phyloP scores from a whole-genome alignment of 2,329 filamentous ascomycete genomes.

The Lecanicillium sp. region DNA sequence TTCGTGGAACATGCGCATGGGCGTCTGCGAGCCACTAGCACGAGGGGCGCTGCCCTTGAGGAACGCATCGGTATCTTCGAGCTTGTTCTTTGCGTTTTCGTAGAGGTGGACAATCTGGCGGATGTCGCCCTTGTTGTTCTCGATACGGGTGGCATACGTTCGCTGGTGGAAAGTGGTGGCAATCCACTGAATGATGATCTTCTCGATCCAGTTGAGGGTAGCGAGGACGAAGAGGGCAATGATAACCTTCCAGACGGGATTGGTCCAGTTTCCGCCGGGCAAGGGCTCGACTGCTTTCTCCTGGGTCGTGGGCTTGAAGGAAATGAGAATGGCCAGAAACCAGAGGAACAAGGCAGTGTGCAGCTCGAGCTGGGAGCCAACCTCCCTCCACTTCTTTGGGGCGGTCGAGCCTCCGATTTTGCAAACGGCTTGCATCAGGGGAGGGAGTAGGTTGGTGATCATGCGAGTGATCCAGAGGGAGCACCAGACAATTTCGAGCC shows the following conservation, averaged over 20 bases:
- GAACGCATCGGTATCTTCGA: conserved; percentile 47
- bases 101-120: conserved; percentile 49
- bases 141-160: conserved; percentile 86
- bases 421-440: conserved; percentile 45
- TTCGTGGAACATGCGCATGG: conserved; percentile 64
- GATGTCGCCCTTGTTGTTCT: conserved; percentile 88
- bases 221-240: conserved; percentile 76
- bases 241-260: conserved; percentile 76
- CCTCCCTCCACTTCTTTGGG: conserved; percentile 86
- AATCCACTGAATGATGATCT: conserved; percentile 91
- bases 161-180: conserved; percentile 87
- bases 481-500: conserved; percentile 90
- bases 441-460: conserved; percentile 45
- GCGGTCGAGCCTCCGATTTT: conserved; percentile 76
- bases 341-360: conserved; percentile 85
- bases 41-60: conserved; percentile 37
- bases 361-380: conserved; percentile 79
- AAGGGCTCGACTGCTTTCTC: conserved; percentile 38
- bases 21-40: conserved; percentile 63
- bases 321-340: conserved; percentile 81
- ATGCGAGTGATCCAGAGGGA: conserved; percentile 74
- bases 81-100: conserved; percentile 70
- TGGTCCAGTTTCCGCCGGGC: conserved; percentile 56
- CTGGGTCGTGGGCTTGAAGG: conserved; percentile 77
- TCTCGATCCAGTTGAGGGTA: conserved; percentile 78